phyloP scores from a whole-genome alignment of 169 alveolate genomes.

The Plasmodium coatneyi region DNA sequence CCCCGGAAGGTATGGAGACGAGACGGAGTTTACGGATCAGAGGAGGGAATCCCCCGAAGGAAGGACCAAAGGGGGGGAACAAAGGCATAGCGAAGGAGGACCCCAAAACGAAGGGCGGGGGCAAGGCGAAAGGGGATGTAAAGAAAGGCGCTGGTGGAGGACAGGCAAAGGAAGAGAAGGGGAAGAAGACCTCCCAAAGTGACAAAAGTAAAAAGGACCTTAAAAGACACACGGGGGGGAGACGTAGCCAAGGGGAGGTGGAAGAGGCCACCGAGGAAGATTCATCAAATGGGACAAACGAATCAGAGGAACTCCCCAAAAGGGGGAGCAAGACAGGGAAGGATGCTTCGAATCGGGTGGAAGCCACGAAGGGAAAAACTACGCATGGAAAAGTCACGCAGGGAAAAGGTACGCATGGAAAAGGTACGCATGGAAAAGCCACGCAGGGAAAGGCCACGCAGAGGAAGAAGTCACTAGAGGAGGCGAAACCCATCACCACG shows the following conservation, averaged over 20 bases:
- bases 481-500: neutral
- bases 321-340: neutral
- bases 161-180: neutral
- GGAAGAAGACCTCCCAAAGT: neutral
- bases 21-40: constrained; percentile 13
- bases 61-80: neutral
- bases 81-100: neutral
- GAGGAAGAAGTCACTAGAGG: neutral
- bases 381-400: neutral
- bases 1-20: constrained; percentile 29
- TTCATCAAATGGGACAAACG: neutral
- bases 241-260: neutral
- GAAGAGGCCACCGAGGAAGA: neutral
- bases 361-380: neutral
- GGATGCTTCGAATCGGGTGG: neutral
- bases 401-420: too few species aligned
- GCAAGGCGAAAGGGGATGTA: neutral
- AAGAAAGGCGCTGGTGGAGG: neutral
- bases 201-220: neutral
- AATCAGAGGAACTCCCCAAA: neutral
- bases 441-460: neutral
- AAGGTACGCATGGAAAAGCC: too few species aligned
- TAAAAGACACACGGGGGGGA: neutral
- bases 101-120: neutral
- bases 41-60: neutral